Evolutionary conservation across 2,329 filamentous ascomycete genomes (phyloP).

Genomic region (Lecanosticta acicola): DNA sequence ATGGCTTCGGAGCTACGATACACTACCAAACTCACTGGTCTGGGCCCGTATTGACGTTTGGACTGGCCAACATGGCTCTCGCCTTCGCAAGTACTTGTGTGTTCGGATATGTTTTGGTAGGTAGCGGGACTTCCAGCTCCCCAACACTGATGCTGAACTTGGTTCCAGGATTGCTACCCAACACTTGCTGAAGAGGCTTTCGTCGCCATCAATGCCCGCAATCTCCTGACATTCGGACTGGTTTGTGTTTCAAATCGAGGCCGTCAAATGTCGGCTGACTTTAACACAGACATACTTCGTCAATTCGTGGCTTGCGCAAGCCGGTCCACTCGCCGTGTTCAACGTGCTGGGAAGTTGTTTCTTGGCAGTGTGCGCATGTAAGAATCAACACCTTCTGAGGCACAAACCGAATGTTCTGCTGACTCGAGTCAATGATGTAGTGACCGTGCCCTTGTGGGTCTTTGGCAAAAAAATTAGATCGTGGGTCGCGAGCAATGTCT

Average conservation of each 20-base stretch:
- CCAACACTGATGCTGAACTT: slow-evolving; percentile 1
- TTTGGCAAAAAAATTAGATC: slow-evolving; percentile 45
- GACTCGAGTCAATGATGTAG: too few relatives aligned
- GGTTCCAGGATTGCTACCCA: slow-evolving; percentile 41
- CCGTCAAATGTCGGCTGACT: too few relatives aligned
- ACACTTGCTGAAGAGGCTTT: slow-evolving; percentile 47
- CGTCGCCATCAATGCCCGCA: slow-evolving; percentile 48
- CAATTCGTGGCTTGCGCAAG: slow-evolving; percentile 29
- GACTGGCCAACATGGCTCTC: slow-evolving; percentile 46
- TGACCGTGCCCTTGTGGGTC: slow-evolving; percentile 48
- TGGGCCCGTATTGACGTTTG: slow-evolving; percentile 46
- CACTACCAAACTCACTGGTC: slow-evolving; percentile 45
- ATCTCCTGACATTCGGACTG: slow-evolving; percentile 44
- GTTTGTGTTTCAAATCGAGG: too few relatives aligned
- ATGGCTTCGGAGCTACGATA: slow-evolving; percentile 44
- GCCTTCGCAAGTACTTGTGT: slow-evolving; percentile 46
- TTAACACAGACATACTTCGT: slow-evolving; percentile 35
- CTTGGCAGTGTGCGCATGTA: slow-evolving; percentile 39
- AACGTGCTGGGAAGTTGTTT: slow-evolving; percentile 34
- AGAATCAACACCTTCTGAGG: too few relatives aligned
- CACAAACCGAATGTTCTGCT: too few relatives aligned
- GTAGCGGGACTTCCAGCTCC: background rate
- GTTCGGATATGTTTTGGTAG: slow-evolving; percentile 45
- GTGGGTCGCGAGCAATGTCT: slow-evolving; percentile 39
- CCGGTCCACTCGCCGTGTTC: slow-evolving; percentile 28